Conservation (phyloP, 2,329 filamentous ascomycete species). For the Capronia epimyces region DNA sequence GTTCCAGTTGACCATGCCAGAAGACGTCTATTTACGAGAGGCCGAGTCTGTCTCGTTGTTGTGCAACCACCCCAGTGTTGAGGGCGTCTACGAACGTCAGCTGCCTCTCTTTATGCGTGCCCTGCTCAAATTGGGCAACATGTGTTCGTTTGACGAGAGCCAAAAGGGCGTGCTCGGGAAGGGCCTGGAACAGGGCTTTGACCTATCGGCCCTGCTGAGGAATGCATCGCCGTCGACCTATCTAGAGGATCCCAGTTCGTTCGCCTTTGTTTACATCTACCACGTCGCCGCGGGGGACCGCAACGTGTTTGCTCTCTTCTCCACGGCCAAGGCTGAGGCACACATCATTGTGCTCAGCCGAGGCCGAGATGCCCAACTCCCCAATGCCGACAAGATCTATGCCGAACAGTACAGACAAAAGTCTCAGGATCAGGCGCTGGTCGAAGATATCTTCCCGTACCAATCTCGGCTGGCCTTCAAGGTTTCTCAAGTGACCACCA, state of each 20-base stretch:
- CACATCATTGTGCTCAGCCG: slow-evolving; percentile 85
- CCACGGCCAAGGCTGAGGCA: slow-evolving; percentile 70
- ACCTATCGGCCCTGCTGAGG: slow-evolving; percentile 68
- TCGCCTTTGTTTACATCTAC: slow-evolving; percentile 87
- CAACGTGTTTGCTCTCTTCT: slow-evolving; percentile 91
- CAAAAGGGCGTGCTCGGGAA: slow-evolving; percentile 87
- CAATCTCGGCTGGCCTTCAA: slow-evolving; percentile 82
- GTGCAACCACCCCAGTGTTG: slow-evolving; percentile 88
- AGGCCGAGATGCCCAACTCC: slow-evolving; percentile 73
- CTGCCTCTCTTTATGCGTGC: slow-evolving; percentile 81
- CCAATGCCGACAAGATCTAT: slow-evolving; percentile 87
- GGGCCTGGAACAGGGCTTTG: slow-evolving; percentile 89
- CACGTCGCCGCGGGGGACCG: slow-evolving; percentile 86
- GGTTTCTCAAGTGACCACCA: slow-evolving; percentile 79
- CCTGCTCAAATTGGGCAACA: slow-evolving; percentile 79
- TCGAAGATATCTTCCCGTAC: slow-evolving; percentile 79
- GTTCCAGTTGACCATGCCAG: slow-evolving; percentile 86
- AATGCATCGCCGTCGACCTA: slow-evolving; percentile 66
- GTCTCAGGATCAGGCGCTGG: slow-evolving; percentile 63
- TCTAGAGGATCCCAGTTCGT: slow-evolving; percentile 60
- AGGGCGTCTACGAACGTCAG: slow-evolving; percentile 94
- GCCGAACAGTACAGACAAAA: slow-evolving; percentile 62
- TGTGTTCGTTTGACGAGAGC: slow-evolving; percentile 87
- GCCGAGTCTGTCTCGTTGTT: slow-evolving; percentile 73
- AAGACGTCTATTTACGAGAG: slow-evolving; percentile 81